Evolutionary conservation across 2,329 filamentous ascomycete species (phyloP).

Genomic region (Lachnellula arida): DNA sequence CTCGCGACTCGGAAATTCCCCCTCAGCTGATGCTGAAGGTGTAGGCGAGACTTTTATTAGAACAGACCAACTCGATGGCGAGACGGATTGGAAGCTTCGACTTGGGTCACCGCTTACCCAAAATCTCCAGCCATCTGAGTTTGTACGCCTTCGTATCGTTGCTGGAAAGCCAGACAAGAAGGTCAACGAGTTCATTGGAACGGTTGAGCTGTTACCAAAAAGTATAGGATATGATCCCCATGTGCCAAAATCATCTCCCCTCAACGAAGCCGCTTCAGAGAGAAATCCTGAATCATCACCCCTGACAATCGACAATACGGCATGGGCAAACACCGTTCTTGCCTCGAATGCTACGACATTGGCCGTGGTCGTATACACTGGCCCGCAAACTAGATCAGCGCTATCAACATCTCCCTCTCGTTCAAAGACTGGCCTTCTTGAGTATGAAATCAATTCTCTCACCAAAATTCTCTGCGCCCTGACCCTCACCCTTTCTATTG

Average conservation of each 20-base stretch:
- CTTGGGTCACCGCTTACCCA: conserved; percentile 84
- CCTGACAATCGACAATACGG: conserved; percentile 92
- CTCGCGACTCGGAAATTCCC: conserved; percentile 24
- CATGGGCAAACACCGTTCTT: conserved; percentile 97
- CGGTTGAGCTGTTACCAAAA: conserved; percentile 66
- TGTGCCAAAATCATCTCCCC: conserved; percentile 25
- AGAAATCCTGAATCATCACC: conserved; percentile 53
- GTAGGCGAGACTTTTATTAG: conserved; percentile 89
- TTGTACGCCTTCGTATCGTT: conserved; percentile 65
- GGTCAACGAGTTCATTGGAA: conserved; percentile 94
- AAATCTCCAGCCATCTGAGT: conserved; percentile 65
- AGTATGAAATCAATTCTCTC: conserved; percentile 94
- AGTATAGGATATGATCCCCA: conserved; percentile 45
- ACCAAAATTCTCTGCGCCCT: conserved; percentile 93
- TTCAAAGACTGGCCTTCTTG: conserved; percentile 88
- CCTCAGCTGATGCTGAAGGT: conserved; percentile 28
- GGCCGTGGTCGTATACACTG: conserved; percentile 90
- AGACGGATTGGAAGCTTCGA: conserved; percentile 97
- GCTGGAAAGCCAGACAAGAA: conserved; percentile 89
- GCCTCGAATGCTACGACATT: conserved; percentile 87
- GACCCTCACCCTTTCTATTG: conserved; percentile 78
- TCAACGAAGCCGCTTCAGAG: conserved; percentile 29
- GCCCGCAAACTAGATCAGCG: conserved; percentile 87
- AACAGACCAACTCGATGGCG: conserved; percentile 94
- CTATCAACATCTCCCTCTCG: conserved; percentile 87